Evolutionary conservation across 441 rosid genomes (phyloP).

Genomic region (Populus trichocarpa): DNA sequence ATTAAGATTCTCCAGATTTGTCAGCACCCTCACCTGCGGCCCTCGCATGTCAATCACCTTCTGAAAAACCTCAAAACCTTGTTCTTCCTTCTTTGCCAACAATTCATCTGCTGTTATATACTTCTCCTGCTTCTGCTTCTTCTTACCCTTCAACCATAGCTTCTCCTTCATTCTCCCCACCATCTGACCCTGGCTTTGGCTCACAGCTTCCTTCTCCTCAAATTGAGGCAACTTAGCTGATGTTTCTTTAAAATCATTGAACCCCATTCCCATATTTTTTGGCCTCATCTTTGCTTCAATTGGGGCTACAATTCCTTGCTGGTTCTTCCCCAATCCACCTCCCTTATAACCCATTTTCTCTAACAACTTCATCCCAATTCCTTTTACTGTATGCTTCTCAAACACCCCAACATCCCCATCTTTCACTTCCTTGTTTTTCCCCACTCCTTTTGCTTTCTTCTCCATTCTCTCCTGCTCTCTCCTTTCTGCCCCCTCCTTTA

Average conservation of each 20-base stretch:
- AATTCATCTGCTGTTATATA: conserved; percentile 60
- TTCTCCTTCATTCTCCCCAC: conserved; percentile 41
- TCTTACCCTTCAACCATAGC: conserved; percentile 50
- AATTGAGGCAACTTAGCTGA: conserved; percentile 38
- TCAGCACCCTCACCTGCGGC: conserved; percentile 71
- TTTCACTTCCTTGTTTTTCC: conserved; percentile 33
- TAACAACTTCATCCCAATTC: conserved; percentile 70
- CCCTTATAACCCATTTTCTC: conserved; percentile 89
- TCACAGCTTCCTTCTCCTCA: conserved; percentile 50
- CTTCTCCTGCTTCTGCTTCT: conserved; percentile 41
- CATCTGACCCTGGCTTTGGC: conserved; percentile 16
- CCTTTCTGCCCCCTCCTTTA: conserved; percentile 55
- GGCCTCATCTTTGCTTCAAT: conserved; percentile 74
- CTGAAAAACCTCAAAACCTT: conserved; percentile 73
- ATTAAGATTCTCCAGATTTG: conserved; percentile 80
- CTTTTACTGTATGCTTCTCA: conserved; percentile 64
- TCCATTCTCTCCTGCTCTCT: conserved; percentile 50
- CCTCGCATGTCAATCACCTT: conserved; percentile 94
- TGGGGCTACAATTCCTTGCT: conserved; percentile 70
- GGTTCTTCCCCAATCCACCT: conserved; percentile 76
- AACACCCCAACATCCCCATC: conserved; percentile 49
- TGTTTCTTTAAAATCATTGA: conserved; percentile 64
- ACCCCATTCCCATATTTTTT: conserved; percentile 78
- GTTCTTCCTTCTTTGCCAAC: conserved; percentile 71
- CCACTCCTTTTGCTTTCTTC: conserved; percentile 45